A percentile compares a stretch with the other conserved stretches of the same genome.
Evolutionary conservation across 495 filamentous ascomycete genomes (phyloP).

Genomic region (Clohesyomyces aquaticus): DNA sequence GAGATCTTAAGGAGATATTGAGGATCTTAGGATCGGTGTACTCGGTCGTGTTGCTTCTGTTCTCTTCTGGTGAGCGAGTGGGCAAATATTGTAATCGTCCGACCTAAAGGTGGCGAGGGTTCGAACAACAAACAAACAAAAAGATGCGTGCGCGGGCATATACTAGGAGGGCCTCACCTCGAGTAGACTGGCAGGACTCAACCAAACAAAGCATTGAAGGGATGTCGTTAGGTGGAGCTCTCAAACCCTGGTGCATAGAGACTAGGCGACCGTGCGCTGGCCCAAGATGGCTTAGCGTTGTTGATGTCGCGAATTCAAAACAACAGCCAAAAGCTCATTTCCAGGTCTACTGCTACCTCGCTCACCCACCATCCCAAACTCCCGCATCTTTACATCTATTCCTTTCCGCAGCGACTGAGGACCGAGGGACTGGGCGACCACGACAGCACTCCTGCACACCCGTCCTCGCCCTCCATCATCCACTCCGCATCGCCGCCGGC

Average conservation of each 20-base stretch:
- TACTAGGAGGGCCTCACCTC: slow-evolving; percentile 13
- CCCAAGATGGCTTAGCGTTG: background rate
- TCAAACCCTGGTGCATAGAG: slow-evolving; percentile 1
- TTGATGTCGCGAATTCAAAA: slow-evolving; percentile 5
- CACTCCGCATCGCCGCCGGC: no score
- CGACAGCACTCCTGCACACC: slow-evolving; percentile 8
- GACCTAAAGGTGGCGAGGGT: background rate
- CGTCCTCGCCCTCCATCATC: no score
- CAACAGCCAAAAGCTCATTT: background rate
- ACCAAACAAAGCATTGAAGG: background rate
- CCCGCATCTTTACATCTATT: slow-evolving; percentile 39
- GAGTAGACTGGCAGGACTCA: background rate
- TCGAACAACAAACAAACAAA: slow-evolving; percentile 9
- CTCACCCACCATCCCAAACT: slow-evolving; percentile 18
- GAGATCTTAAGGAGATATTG: no score
- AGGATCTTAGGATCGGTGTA: background rate
- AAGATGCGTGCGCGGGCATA: background rate
- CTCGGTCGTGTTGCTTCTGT: background rate
- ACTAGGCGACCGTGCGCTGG: background rate
- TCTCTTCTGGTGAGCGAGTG: slow-evolving; percentile 1
- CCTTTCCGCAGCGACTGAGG: slow-evolving; percentile 10
- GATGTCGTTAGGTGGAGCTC: background rate
- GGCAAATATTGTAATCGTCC: background rate
- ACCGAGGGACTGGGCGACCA: slow-evolving; percentile 11
- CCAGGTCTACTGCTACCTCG: background rate